Evolutionary conservation across 345 rosid species (phyloP), one percentile per base, ranked within the genome.

Genomic region (Populus pruinosa): DNA sequence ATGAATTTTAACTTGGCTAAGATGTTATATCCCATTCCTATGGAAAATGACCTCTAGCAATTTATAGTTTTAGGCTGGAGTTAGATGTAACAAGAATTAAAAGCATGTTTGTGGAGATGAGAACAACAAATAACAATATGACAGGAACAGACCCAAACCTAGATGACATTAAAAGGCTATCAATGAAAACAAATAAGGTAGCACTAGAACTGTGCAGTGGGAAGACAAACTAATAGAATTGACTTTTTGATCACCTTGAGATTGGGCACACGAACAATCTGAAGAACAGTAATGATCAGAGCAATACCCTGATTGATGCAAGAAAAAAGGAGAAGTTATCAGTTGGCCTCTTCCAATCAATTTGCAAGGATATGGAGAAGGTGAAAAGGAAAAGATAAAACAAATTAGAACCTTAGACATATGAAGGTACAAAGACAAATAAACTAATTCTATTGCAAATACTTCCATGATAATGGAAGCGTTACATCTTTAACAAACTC

Each of bases 221-320:
- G 41, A 71, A 70, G 61, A 64, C 43, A 44, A 75, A 67, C 29
- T 55, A 73, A 65, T 31, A 77, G 33, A 75, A 49, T 23, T 23
- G 47, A 77, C 29, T 66, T 72, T 27, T 50, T 31, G 78, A 78
- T 84, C 81, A 92, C 98, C 97, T 96, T 96, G 80, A 96, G 98
- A 82, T 96, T 96, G 79, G 99, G 98, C 21, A 96, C 85, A 8
- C 86, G 96, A 77, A 96, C 94, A 63, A 96, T 92, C 86, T 93
- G 99, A 84, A 92, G 99, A 84, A 96, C 99, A 5, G 97, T 93
- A 81, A 92, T 88, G 82, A 93, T 96, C 85, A 96, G 85, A 67
- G 99, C 89, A 73, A 96, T 92, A 31, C 99, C 99, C 98, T 96
- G 87, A 80, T 79, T 74, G 78, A 68, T 50, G 71, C 27, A 53